Conservation (phyloP, 345 rosid genomes). For the Schrenkiella parvula region DNA sequence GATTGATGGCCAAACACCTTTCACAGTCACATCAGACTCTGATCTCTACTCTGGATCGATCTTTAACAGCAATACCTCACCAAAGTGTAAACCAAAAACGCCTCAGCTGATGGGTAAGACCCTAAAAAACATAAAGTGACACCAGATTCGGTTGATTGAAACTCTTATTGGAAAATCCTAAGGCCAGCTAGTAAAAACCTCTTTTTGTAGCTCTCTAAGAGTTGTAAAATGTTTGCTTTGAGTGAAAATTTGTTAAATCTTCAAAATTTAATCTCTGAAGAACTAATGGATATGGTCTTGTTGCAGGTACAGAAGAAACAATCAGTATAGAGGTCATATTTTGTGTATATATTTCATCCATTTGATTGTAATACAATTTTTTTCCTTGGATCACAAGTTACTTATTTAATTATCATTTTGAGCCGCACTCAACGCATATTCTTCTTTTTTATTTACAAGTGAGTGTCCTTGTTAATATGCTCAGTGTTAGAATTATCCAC, state of each 20-base stretch:
- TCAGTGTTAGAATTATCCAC: too few species aligned
- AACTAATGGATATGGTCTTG: background rate
- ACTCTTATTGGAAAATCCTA: background rate
- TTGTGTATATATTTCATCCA: background rate
- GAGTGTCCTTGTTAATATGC: background rate
- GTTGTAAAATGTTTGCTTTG: background rate
- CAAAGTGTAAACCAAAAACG: background rate
- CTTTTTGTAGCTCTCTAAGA: background rate
- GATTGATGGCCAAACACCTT: background rate
- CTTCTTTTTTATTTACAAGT: background rate
- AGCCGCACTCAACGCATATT: background rate
- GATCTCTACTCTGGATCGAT: background rate
- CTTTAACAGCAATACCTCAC: conserved; percentile 1
- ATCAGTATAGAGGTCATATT: background rate
- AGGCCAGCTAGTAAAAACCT: background rate
- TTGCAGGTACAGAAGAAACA: conserved; percentile 1
- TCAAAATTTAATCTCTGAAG: background rate
- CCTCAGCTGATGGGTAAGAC: background rate
- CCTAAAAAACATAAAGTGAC: background rate
- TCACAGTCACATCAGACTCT: background rate
- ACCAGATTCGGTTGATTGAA: background rate
- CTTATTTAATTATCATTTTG: background rate
- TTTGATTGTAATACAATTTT: background rate
- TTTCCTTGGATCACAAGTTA: background rate
- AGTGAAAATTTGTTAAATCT: background rate